Evolutionary conservation across 2,329 filamentous ascomycete species (phyloP).

Genomic region (Alternaria brassicicola): DNA sequence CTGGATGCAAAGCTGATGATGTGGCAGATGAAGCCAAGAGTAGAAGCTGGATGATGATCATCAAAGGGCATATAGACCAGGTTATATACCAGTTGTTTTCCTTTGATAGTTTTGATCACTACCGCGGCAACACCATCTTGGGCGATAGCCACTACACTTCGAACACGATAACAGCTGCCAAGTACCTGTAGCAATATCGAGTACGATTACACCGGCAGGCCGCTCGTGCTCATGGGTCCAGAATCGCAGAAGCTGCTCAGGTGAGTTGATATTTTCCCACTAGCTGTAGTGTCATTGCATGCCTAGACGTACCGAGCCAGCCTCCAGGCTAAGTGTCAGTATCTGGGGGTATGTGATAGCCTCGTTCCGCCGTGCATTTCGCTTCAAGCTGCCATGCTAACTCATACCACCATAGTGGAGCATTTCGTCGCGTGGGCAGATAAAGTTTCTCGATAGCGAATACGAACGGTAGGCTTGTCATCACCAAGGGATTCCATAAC

Average conservation of each 20-base stretch:
- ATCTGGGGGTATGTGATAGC: constrained; percentile 23
- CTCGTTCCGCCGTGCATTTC: constrained; percentile 15
- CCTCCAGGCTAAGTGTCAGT: constrained; percentile 20
- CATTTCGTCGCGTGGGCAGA: constrained; percentile 5
- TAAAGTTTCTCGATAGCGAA: constrained; percentile 5
- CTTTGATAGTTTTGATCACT: constrained; percentile 12
- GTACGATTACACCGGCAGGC: constrained; percentile 44
- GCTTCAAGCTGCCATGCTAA: constrained; percentile 15
- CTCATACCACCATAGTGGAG: constrained; percentile 12
- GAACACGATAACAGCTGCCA: constrained; percentile 37
- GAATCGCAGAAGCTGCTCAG: constrained; percentile 27
- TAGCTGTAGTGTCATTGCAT: constrained; percentile 6
- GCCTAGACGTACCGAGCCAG: constrained; percentile 13
- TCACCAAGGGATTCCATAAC: constrained; percentile 1
- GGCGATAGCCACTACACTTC: constrained; percentile 22
- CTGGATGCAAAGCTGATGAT: constrained; percentile 22
- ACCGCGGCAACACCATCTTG: constrained; percentile 22
- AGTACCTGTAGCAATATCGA: constrained; percentile 41
- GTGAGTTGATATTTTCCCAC: constrained; percentile 39
- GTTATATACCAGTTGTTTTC: constrained; percentile 40
- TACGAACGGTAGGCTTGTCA: constrained; percentile 4
- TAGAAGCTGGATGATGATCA: constrained; percentile 42
- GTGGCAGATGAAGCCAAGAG: constrained; percentile 28
- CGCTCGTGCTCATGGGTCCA: constrained; percentile 37
- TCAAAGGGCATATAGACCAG: constrained; percentile 29